Percentiles rank a stretch among this genome's conserved stretches.
Evolutionary conservation across 257 asterid genomes (phyloP).

Genomic region (Ajuga chamaepitys): DNA sequence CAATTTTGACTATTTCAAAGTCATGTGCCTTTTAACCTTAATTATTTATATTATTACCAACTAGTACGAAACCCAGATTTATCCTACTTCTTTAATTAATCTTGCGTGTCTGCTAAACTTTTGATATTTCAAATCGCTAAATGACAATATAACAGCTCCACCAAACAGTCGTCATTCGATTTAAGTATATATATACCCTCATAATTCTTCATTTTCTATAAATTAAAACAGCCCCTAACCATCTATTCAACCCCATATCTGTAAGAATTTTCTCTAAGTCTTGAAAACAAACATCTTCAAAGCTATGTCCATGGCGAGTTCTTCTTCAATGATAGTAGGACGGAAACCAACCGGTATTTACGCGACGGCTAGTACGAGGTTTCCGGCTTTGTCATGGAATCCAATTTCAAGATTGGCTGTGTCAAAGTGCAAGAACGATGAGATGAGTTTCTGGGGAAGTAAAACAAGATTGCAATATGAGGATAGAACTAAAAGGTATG

Average conservation of each 20-base stretch:
- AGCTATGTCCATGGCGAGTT: slow-evolving; percentile 22
- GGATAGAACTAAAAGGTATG: slow-evolving; percentile 9
- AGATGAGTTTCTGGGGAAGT: neutral
- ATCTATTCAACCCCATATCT: neutral
- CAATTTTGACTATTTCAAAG: slow-evolving; percentile 15
- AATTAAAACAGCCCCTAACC: slow-evolving; percentile 2
- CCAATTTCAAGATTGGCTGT: slow-evolving; percentile 25
- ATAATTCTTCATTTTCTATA: neutral
- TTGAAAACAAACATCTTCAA: neutral
- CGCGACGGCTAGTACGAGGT: slow-evolving; percentile 9
- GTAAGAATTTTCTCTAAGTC: neutral
- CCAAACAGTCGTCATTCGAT: neutral
- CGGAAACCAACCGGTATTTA: neutral
- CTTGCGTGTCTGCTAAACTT: neutral
- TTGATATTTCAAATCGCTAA: neutral
- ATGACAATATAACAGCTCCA: neutral
- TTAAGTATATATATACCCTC: neutral
- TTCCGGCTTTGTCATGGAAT: slow-evolving; percentile 23
- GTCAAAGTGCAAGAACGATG: slow-evolving; percentile 17
- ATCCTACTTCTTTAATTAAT: neutral
- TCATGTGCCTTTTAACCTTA: slow-evolving; percentile 11
- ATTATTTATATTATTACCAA: neutral
- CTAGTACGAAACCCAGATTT: neutral
- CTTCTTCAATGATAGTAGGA: slow-evolving; percentile 10
- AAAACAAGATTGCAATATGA: slow-evolving; percentile 6